phyloP scores from a whole-genome alignment of 495 filamentous ascomycete genomes.

The Entonaema liquescens region DNA sequence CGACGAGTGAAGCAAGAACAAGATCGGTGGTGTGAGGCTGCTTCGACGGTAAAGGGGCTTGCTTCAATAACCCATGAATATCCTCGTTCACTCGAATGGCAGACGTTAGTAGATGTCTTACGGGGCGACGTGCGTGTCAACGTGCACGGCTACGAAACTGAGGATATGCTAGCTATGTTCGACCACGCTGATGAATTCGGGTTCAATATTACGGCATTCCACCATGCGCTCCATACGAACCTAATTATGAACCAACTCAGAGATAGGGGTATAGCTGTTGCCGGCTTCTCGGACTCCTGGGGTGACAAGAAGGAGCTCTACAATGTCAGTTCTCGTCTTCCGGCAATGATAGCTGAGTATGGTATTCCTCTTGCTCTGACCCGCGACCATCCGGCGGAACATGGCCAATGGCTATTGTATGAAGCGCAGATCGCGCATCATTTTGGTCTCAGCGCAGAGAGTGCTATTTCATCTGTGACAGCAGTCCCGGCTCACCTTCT shows the following conservation, averaged over 20 bases:
- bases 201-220: slow-evolving; percentile 59
- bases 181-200: slow-evolving; percentile 61
- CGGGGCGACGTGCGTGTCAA: slow-evolving; percentile 61
- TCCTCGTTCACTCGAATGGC: slow-evolving; percentile 57
- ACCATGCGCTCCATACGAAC: slow-evolving; percentile 62
- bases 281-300: slow-evolving; percentile 58
- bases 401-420: slow-evolving; percentile 55
- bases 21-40: slow-evolving; percentile 57
- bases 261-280: slow-evolving; percentile 47
- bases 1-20: slow-evolving; percentile 54
- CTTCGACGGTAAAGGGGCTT: slow-evolving; percentile 27
- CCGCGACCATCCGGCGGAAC: slow-evolving; percentile 53
- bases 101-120: slow-evolving; percentile 59
- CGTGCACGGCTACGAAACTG: slow-evolving; percentile 62
- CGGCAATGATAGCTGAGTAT: slow-evolving; percentile 56
- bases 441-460: slow-evolving; percentile 57
- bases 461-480: slow-evolving; percentile 60
- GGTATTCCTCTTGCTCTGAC: slow-evolving; percentile 61
- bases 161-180: slow-evolving; percentile 62
- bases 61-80: slow-evolving; percentile 28
- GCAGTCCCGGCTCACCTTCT: slow-evolving; percentile 58
- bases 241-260: slow-evolving; percentile 61
- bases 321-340: slow-evolving; percentile 57
- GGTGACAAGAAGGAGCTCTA: slow-evolving; percentile 64
- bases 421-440: slow-evolving; percentile 61